Base-by-base conservation (phyloP, 1,284 basidiomycete species). In the Cryptococcus sp. region DNA sequence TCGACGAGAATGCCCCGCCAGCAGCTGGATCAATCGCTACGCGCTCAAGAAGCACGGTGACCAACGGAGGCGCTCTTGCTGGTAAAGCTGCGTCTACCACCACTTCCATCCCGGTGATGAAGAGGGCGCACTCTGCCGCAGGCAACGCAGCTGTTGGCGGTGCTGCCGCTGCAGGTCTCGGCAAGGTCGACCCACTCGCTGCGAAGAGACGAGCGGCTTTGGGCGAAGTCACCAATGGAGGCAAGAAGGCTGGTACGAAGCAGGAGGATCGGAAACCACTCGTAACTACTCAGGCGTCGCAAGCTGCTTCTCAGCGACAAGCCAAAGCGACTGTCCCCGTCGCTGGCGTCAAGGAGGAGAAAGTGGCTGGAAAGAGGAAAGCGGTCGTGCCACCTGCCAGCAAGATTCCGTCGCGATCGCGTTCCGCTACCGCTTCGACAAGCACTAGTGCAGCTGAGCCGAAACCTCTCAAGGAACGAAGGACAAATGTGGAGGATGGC, bases 1-100 rank as follows among this genome's bases (percentile, higher is more conserved):
- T 61, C 47, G 74, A 77, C 47, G 75, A 77, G 62, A 77, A 77
- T 59, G 75, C 75, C 25, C 74, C 73, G 27, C 74, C 74, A 5
- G 54, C 64, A 16, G 60, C 62, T 25, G 51, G 55, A 13, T 45
- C 68, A 47, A 61, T 66, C 59, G 50, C 65, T 23, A 64, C 67
- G 40, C 66, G 69, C 25, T 61, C 69, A 16, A 65, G 69, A 42
- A 41, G 53, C 47, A 35, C 52, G 25, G n/a, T 53, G 62, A 19
- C 50, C 41, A 58, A 52, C 23, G 53, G 38, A 23, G 57, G 52
- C 20, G 51, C 61, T 8, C 48, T 56, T 40, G 53, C 59, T 35
- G 58, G 59, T 47, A 52, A 53, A 20, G 56, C 62, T 23, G n/a
- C 59, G 19, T 22, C 60, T 45, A 64, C 65, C 16, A 59, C 62